Conservation (phyloP, 768 basidiomycete species). For the Tylopilus sp. region DNA sequence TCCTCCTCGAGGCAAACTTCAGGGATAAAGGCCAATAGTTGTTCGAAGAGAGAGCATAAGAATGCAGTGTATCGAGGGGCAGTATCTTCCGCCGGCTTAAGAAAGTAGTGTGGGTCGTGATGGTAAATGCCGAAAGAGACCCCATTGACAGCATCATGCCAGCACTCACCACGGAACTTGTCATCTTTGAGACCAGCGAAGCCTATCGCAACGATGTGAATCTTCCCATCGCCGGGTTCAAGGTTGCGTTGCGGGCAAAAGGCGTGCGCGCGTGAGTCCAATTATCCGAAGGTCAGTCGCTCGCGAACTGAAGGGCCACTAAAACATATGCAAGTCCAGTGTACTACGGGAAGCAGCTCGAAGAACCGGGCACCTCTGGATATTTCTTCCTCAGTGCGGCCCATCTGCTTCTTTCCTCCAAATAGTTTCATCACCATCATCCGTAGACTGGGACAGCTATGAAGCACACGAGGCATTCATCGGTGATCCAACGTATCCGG, state of each 20-base stretch:
- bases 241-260: conserved; percentile 5
- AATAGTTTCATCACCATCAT: not conserved
- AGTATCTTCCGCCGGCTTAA: no score
- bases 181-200: conserved; percentile 16
- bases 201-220: conserved; percentile 1
- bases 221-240: not conserved
- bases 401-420: not conserved
- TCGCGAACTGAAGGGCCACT: no score
- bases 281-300: not conserved
- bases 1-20: no score
- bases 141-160: no score
- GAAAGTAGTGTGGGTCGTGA: no score
- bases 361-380: conserved; percentile 7
- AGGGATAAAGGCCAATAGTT: no score
- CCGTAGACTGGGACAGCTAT: conserved; percentile 26
- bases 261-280: conserved; percentile 15
- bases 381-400: conserved; percentile 19
- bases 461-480: conserved; percentile 20
- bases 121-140: no score
- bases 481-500: not conserved
- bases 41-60: no score
- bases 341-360: conserved; percentile 21
- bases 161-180: conserved; percentile 19
- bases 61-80: no score
- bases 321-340: conserved; percentile 11